phyloP scores from a whole-genome alignment of 805 yeast genomes.

The Tetrapisispora namnaoensis region DNA sequence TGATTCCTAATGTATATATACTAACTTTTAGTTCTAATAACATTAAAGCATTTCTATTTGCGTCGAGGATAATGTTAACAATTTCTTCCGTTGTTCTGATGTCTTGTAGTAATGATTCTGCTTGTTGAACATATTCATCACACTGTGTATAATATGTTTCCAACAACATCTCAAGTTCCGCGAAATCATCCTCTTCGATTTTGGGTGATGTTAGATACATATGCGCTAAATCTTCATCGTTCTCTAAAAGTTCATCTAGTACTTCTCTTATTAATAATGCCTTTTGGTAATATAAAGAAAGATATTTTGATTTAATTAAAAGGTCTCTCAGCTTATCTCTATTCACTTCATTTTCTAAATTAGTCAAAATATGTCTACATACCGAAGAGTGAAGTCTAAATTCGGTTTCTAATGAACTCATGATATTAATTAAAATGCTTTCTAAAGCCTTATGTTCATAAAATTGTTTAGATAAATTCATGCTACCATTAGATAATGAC shows the following conservation, averaged over 20 bases:
- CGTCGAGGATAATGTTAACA: conserved; percentile 81
- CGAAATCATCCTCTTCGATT: conserved; percentile 34
- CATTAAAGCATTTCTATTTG: conserved; percentile 86
- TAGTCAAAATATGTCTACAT: conserved; percentile 56
- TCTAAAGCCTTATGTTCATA: conserved; percentile 82
- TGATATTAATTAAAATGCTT: conserved; percentile 69
- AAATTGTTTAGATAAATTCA: conserved; percentile 30
- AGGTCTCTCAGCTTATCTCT: conserved; percentile 65
- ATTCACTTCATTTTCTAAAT: conserved; percentile 71
- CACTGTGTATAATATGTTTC: conserved; percentile 87
- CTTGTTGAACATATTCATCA: conserved; percentile 87
- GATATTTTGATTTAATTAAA: conserved; percentile 59
- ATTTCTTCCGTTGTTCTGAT: conserved; percentile 88
- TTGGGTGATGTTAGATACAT: conserved; percentile 57
- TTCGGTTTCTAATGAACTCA: conserved; percentile 71
- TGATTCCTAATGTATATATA: conserved; percentile 74
- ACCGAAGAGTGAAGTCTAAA: conserved; percentile 45
- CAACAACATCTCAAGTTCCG: conserved; percentile 76
- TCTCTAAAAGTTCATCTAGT: conserved; percentile 73
- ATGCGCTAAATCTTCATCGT: conserved; percentile 72
- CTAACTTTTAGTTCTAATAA: conserved; percentile 74
- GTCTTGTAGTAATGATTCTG: conserved; percentile 72
- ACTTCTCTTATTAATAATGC: conserved; percentile 68
- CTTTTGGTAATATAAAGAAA: conserved; percentile 67
- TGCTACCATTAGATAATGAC: conserved; percentile 9